phyloP scores from a whole-genome alignment of 2,329 filamentous ascomycete species.

The Coniosporium tulheliwenetii region DNA sequence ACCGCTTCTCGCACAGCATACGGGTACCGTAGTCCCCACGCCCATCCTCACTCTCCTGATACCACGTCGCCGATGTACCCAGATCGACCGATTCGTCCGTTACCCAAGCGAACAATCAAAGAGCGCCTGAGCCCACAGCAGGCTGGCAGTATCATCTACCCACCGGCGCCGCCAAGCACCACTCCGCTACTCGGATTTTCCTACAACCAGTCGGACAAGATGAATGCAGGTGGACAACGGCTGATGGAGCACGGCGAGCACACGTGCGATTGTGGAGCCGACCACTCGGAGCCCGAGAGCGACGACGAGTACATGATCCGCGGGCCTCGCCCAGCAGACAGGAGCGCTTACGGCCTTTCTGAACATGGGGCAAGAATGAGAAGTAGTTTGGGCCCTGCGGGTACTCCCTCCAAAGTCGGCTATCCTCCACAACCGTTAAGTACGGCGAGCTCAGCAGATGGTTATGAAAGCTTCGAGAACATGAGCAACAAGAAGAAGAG shows the following conservation, averaged over 20 bases:
- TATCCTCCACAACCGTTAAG: constrained; percentile 27
- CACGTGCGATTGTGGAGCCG: constrained; percentile 28
- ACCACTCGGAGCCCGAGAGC: constrained; percentile 37
- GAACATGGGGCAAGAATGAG: constrained; percentile 15
- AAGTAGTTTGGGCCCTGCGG: constrained; percentile 9
- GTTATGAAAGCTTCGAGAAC: constrained; percentile 95
- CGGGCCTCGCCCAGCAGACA: constrained; percentile 19
- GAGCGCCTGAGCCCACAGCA: constrained; percentile 76
- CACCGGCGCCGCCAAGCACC: constrained; percentile 54
- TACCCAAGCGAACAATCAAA: constrained; percentile 78
- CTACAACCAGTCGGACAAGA: constrained; percentile 18
- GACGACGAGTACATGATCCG: constrained; percentile 35
- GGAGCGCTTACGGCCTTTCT: constrained; percentile 21
- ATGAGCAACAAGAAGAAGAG: constrained; percentile 99
- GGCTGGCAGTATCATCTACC: constrained; percentile 68
- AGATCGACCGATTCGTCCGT: constrained; percentile 79
- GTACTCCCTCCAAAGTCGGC: constrained; percentile 14
- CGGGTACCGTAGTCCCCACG: constrained; percentile 17
- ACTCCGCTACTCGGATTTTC: constrained; percentile 66
- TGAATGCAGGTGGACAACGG: constrained; percentile 15
- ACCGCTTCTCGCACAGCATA: constrained; percentile 16
- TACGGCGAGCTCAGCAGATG: constrained; percentile 59
- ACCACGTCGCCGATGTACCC: constrained; percentile 68
- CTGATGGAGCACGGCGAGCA: constrained; percentile 36
- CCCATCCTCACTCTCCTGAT: constrained; percentile 41